A percentile compares a stretch with the other conserved stretches of the same genome.
These are phyloP conservation scores for Ophiobolus disseminans DNA, from an alignment of 2,329 filamentous ascomycete species.

Conservation along the genomic window DNA sequence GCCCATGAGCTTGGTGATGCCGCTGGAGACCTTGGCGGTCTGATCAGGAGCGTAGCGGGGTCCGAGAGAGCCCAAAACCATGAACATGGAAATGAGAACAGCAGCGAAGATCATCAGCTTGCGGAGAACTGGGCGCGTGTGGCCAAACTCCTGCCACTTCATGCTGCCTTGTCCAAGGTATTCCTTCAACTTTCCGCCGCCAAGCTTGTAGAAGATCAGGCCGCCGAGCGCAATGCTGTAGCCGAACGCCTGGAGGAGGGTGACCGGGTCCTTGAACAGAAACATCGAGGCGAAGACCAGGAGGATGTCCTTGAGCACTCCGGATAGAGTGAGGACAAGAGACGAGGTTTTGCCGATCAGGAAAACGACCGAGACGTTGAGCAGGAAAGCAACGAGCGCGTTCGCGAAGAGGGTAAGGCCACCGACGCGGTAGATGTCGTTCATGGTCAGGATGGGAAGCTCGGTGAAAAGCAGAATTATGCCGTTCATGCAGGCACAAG, in stretches of 20 bases:
- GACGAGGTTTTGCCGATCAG: conserved; percentile 88
- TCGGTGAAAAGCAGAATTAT: conserved; percentile 76
- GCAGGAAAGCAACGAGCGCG: conserved; percentile 77
- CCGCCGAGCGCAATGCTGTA: conserved; percentile 81
- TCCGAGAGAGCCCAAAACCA: conserved; percentile 66
- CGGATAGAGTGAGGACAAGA: conserved; percentile 83
- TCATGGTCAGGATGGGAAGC: conserved; percentile 71
- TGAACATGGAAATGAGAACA: conserved; percentile 69
- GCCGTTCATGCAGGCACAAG: conserved; percentile 83
- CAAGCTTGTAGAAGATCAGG: conserved; percentile 87
- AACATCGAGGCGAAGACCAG: conserved; percentile 80
- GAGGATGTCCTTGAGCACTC: conserved; percentile 87
- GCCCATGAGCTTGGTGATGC: conserved; percentile 46
- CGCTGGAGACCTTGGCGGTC: conserved; percentile 42
- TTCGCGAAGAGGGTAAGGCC: conserved; percentile 76
- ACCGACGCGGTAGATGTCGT: conserved; percentile 76
- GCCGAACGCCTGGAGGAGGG: conserved; percentile 79
- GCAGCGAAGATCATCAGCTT: conserved; percentile 75
- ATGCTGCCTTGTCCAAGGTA: conserved; percentile 75
- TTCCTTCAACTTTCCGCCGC: conserved; percentile 81
- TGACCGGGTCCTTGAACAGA: conserved; percentile 80
- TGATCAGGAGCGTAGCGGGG: conserved; percentile 49
- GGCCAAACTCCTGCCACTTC: conserved; percentile 86
- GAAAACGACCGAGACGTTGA: conserved; percentile 87
- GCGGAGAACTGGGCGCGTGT: conserved; percentile 75